Conservation (phyloP, 2,329 filamentous ascomycete species). For the Gyromitra esculenta region DNA sequence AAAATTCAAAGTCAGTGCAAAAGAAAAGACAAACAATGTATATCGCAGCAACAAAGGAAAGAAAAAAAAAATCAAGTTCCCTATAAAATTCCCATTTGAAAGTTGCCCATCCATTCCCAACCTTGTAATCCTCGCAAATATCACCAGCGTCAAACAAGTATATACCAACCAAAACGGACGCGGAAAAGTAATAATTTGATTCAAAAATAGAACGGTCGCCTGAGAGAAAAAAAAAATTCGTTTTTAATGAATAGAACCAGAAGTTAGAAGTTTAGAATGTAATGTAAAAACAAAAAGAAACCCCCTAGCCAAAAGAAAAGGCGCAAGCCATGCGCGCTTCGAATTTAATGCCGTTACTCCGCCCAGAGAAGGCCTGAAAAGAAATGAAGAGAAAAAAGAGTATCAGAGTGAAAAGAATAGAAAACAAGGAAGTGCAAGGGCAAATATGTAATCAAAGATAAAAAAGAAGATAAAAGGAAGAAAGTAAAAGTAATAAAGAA, state of each 20-base stretch:
- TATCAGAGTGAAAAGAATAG: constrained; percentile 35
- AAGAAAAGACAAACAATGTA: neutral
- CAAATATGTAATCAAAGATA: constrained; percentile 43
- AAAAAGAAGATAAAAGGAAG: constrained; percentile 52
- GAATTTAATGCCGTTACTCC: constrained; percentile 32
- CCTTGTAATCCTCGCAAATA: constrained; percentile 3
- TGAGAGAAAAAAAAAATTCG: neutral
- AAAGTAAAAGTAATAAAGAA: constrained; percentile 48
- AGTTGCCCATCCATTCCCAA: constrained; percentile 10
- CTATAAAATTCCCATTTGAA: constrained; percentile 23
- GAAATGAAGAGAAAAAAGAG: constrained; percentile 50
- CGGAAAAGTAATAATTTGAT: neutral
- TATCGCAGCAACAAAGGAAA: constrained; percentile 3
- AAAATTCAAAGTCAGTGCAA: constrained; percentile 1
- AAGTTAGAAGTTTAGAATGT: constrained; percentile 23
- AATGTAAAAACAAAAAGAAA: constrained; percentile 14
- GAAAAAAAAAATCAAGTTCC: constrained; percentile 9
- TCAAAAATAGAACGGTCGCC: neutral
- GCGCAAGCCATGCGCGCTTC: constrained; percentile 2
- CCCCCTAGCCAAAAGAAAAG: constrained; percentile 14
- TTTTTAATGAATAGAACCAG: constrained; percentile 6
- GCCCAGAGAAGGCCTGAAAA: constrained; percentile 55
- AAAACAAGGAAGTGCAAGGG: constrained; percentile 47
- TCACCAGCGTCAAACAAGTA: neutral
- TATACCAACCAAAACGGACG: neutral